A percentile compares a stretch with the other conserved stretches of the same genome.
These are phyloP conservation scores for Spathaspora arborariae DNA, from an alignment of 805 yeast species.

Conservation along the genomic window DNA sequence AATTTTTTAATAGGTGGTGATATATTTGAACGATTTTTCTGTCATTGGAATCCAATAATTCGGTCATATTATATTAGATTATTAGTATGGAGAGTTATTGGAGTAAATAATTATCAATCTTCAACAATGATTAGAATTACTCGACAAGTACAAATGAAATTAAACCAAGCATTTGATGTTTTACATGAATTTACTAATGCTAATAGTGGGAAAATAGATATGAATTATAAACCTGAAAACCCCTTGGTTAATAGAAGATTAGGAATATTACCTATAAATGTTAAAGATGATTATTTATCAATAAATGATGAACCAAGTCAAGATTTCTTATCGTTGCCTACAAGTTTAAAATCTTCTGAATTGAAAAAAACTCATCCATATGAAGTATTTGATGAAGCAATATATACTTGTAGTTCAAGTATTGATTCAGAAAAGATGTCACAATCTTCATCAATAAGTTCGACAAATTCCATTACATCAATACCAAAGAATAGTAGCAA, in stretches of 20 bases:
- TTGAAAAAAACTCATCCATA: slow-evolving; percentile 53
- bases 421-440: neutral
- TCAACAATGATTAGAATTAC: slow-evolving; percentile 29
- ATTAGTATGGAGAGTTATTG: slow-evolving; percentile 60
- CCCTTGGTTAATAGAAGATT: slow-evolving; percentile 48
- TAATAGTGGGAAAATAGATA: slow-evolving; percentile 13
- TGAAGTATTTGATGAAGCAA: slow-evolving; percentile 65
- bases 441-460: slow-evolving; percentile 3
- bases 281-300: slow-evolving; percentile 19
- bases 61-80: slow-evolving; percentile 66
- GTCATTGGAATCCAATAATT: slow-evolving; percentile 79
- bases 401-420: slow-evolving; percentile 39
- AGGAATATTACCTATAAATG: slow-evolving; percentile 35
- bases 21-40: slow-evolving; percentile 55
- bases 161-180: slow-evolving; percentile 23
- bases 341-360: slow-evolving; percentile 23
- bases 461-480: neutral
- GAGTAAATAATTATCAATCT: slow-evolving; percentile 38
- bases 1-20: slow-evolving; percentile 49
- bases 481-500: slow-evolving; percentile 3
- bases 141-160: slow-evolving; percentile 25
- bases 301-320: slow-evolving; percentile 9
- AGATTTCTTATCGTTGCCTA: slow-evolving; percentile 4
- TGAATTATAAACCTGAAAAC: slow-evolving; percentile 31
- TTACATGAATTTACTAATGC: slow-evolving; percentile 24